phyloP scores from a whole-genome alignment of 73 alveolate species.

The Breviolum minutum region DNA sequence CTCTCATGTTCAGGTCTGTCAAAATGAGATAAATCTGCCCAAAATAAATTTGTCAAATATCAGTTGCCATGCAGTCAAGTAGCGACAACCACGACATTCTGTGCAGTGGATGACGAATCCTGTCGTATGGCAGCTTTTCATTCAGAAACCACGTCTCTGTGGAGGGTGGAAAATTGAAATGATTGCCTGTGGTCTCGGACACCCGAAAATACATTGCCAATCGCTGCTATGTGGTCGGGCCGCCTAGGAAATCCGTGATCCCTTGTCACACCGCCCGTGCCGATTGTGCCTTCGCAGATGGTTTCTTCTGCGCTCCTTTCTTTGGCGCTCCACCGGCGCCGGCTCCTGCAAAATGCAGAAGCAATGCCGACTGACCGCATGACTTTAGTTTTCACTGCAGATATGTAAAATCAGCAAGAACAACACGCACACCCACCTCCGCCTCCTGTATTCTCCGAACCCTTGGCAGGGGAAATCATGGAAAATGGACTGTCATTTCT shows the following conservation, averaged over 20 bases:
- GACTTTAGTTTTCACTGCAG: neutral
- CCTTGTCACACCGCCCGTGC: no score
- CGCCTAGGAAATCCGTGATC: no score
- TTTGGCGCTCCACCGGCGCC: neutral
- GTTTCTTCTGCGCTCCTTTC: conserved; percentile 15
- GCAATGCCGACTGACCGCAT: no score
- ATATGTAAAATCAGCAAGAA: neutral
- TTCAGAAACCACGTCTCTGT: no score
- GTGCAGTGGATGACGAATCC: neutral
- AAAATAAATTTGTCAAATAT: neutral
- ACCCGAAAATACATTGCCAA: no score
- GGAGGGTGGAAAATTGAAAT: no score
- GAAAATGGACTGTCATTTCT: no score
- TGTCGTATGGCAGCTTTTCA: neutral
- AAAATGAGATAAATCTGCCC: no score
- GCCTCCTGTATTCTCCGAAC: neutral
- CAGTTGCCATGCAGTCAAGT: neutral
- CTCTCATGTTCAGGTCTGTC: no score
- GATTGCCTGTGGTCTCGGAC: no score
- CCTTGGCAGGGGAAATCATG: neutral
- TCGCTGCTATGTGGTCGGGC: no score
- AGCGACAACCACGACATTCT: conserved; percentile 29
- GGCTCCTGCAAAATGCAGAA: no score
- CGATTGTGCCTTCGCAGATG: neutral
- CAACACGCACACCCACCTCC: neutral